These are phyloP conservation scores for Globisporangium camurandrum DNA, from an alignment of 352 stramenopile species.

Conservation along the genomic window DNA sequence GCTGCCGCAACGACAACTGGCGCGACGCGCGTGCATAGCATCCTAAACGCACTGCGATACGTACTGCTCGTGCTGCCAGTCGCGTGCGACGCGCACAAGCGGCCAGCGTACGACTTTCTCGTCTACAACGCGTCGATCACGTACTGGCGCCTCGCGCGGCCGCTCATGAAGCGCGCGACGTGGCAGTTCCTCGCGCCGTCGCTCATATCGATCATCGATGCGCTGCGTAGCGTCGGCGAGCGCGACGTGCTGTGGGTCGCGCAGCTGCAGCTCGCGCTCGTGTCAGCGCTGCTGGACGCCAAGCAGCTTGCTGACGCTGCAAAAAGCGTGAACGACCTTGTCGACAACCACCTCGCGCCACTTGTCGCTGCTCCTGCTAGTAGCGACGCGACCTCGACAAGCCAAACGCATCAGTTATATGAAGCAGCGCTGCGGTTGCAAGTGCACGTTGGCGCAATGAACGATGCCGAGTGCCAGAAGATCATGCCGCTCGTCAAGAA, in stretches of 20 bases:
- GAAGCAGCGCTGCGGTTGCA: conserved; percentile 63
- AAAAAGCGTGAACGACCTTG: conserved; percentile 60
- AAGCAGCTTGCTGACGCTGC: conserved; percentile 45
- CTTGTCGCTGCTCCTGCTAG: conserved; percentile 13
- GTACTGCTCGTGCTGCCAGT: conserved; percentile 71
- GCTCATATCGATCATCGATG: conserved; percentile 54
- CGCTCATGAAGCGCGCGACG: conserved; percentile 73
- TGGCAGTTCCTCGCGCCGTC: conserved; percentile 71
- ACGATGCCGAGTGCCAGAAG: conserved; percentile 74
- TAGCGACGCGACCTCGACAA: conserved; percentile 14
- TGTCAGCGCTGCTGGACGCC: conserved; percentile 62
- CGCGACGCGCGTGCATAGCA: conserved; percentile 27
- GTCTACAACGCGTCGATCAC: conserved; percentile 88
- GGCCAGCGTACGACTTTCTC: conserved; percentile 83
- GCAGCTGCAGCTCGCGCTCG: conserved; percentile 53
- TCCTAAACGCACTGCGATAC: conserved; percentile 71
- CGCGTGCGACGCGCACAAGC: conserved; percentile 43
- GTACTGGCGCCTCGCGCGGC: conserved; percentile 80
- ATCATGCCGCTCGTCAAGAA: conserved; percentile 58
- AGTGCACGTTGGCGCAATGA: conserved; percentile 64
- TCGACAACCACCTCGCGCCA: conserved; percentile 47
- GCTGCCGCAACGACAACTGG: conserved; percentile 32
- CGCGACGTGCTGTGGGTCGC: conserved; percentile 63
- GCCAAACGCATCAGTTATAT: conserved; percentile 30
- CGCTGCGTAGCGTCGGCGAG: conserved; percentile 62